A percentile compares a stretch with the other conserved stretches of the same genome.
Conservation (phyloP, 169 alveolate species). For the Eimeria tenella region DNA sequence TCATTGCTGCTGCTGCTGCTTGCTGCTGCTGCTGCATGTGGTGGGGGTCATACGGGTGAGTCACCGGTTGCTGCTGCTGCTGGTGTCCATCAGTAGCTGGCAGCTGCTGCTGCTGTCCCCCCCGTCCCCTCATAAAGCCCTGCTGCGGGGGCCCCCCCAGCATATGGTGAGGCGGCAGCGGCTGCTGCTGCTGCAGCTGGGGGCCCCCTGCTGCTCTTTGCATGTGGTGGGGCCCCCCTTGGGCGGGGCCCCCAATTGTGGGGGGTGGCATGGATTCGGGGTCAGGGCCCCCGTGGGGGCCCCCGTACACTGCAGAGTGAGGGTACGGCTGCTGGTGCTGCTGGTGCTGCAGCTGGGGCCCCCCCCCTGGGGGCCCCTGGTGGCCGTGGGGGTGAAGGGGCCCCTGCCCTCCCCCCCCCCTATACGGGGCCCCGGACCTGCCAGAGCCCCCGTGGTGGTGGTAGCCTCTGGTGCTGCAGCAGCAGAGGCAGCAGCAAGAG, state of each 20-base stretch:
- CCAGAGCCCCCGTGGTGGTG: constrained; percentile 32
- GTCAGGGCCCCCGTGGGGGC: constrained; percentile 44
- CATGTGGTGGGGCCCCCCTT: constrained; percentile 31
- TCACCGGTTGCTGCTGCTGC: constrained; percentile 38
- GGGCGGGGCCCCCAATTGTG: neutral
- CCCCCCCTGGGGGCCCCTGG: constrained; percentile 44
- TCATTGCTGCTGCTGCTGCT: constrained; percentile 46
- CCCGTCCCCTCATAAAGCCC: constrained; percentile 6
- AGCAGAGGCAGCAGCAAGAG: neutral
- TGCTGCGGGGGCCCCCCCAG: neutral
- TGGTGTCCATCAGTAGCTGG: neutral
- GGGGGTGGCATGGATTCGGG: neutral
- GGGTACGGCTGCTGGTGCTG: constrained; percentile 40
- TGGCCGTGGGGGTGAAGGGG: neutral
- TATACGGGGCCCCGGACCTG: neutral
- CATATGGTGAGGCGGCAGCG: neutral
- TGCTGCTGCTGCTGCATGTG: constrained; percentile 29
- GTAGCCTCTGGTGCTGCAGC: neutral
- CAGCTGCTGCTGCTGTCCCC: constrained; percentile 40
- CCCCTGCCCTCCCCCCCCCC: constrained; percentile 7
- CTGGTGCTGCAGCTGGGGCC: constrained; percentile 38
- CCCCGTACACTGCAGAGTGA: neutral
- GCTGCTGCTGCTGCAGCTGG: constrained; percentile 33
- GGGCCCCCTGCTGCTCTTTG: constrained; percentile 19
- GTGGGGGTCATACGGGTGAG: neutral